A percentile compares a stretch with the other conserved stretches of the same genome.
phyloP scores from a whole-genome alignment of 306 rosid genomes.

The Cucurbita moschata region DNA sequence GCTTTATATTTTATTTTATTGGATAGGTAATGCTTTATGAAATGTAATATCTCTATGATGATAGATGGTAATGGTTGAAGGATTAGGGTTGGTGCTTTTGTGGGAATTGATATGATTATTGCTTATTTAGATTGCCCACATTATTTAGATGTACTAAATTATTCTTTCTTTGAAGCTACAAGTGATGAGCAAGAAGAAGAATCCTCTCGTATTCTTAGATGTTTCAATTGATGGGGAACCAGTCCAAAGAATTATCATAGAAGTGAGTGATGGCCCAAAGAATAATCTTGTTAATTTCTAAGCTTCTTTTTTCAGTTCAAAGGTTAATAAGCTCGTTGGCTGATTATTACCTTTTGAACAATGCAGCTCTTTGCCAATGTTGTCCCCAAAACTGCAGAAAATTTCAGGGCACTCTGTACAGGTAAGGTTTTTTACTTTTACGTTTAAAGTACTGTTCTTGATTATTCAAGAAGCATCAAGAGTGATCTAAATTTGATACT shows the following conservation, averaged over 20 bases:
- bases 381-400: constrained; percentile 83
- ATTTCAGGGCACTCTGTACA: constrained; percentile 86
- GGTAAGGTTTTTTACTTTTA: constrained; percentile 26
- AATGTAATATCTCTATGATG: background rate
- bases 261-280: constrained; percentile 30
- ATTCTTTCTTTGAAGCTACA: constrained; percentile 9
- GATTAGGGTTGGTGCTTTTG: background rate
- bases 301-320: background rate
- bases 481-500: background rate
- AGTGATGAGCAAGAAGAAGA: constrained; percentile 55
- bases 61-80: background rate
- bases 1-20: background rate
- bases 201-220: constrained; percentile 64
- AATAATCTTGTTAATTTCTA: background rate
- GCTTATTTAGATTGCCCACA: background rate
- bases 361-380: constrained; percentile 77
- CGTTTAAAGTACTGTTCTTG: background rate
- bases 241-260: constrained; percentile 43
- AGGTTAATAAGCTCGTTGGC: background rate
- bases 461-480: background rate
- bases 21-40: background rate
- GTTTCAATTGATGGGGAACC: constrained; percentile 63
- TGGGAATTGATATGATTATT: background rate
- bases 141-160: background rate
- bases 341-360: constrained; percentile 16